Conservation (phyloP, 2,329 filamentous ascomycete species). For the Claviceps pazoutovae region DNA sequence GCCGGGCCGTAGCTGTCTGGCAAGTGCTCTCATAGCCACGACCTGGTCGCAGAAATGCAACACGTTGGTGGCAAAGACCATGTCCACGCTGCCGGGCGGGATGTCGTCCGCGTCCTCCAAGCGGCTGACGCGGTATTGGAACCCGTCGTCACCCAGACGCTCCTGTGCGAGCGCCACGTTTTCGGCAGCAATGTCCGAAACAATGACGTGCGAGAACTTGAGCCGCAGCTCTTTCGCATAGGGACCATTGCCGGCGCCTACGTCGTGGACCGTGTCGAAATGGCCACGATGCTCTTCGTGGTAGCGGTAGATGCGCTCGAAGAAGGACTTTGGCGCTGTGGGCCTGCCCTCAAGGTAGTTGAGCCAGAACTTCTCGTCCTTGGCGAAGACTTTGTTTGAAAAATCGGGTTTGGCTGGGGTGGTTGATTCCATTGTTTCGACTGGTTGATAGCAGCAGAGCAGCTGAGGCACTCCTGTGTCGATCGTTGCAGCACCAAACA, state of each 20-base stretch:
- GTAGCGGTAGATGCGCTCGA: constrained; percentile 12
- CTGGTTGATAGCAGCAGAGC: neutral
- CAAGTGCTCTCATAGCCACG: constrained; percentile 7
- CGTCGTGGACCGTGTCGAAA: constrained; percentile 11
- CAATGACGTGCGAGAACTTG: constrained; percentile 11
- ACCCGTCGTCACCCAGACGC: constrained; percentile 7
- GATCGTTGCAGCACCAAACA: too few species aligned
- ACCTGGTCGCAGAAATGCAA: constrained; percentile 8
- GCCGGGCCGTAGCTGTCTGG: constrained; percentile 7
- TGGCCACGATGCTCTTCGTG: constrained; percentile 8
- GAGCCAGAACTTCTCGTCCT: constrained; percentile 12
- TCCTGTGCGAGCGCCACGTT: constrained; percentile 9
- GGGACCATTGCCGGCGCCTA: constrained; percentile 12
- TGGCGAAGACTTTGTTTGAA: constrained; percentile 1
- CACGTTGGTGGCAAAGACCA: constrained; percentile 9
- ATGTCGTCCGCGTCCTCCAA: constrained; percentile 10
- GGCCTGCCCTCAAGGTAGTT: constrained; percentile 12
- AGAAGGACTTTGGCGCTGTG: constrained; percentile 10
- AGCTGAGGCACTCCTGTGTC: neutral
- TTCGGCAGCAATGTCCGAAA: constrained; percentile 11
- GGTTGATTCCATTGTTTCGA: neutral
- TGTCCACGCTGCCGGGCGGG: constrained; percentile 5
- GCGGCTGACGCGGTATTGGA: constrained; percentile 8
- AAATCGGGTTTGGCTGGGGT: neutral
- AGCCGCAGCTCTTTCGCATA: constrained; percentile 8